phyloP scores from a whole-genome alignment of 2,329 filamentous ascomycete genomes.

The Xylariales sp. region DNA sequence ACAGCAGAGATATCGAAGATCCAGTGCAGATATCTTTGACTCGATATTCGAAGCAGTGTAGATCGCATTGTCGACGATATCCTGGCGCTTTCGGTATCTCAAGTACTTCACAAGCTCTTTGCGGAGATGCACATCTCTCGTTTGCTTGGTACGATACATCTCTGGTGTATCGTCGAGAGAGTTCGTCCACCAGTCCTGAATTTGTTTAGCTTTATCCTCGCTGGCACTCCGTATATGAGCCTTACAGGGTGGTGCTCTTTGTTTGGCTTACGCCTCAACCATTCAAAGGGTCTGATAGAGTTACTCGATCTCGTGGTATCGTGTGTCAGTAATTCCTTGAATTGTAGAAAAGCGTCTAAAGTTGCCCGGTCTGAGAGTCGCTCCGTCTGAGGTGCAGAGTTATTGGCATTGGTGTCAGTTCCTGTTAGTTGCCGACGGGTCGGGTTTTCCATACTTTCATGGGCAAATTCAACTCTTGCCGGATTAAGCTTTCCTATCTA shows the following conservation, averaged over 20 bases:
- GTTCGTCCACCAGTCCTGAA: not conserved
- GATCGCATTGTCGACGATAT: not conserved
- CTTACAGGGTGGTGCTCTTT: not conserved
- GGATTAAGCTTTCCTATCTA: not conserved
- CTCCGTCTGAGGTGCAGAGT: no score
- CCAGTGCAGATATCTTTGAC: not conserved
- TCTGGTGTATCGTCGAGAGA: slow-evolving; percentile 1
- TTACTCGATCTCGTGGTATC: not conserved
- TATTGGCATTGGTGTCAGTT: not conserved
- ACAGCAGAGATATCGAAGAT: not conserved
- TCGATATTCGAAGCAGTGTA: not conserved
- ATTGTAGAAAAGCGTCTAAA: not conserved
- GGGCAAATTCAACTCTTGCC: not conserved
- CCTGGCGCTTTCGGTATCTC: not conserved
- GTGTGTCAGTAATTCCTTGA: not conserved
- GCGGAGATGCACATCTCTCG: not conserved
- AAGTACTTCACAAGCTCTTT: not conserved
- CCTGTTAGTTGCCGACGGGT: not conserved
- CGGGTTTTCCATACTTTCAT: not conserved
- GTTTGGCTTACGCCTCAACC: not conserved
- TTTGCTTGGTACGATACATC: not conserved
- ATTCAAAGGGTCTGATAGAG: not conserved
- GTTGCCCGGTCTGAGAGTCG: no score
- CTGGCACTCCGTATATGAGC: not conserved
- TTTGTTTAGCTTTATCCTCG: not conserved